These are phyloP conservation scores for Yamadazyma triangularis DNA, from an alignment of 1,139 yeast species.

Conservation along the genomic window DNA sequence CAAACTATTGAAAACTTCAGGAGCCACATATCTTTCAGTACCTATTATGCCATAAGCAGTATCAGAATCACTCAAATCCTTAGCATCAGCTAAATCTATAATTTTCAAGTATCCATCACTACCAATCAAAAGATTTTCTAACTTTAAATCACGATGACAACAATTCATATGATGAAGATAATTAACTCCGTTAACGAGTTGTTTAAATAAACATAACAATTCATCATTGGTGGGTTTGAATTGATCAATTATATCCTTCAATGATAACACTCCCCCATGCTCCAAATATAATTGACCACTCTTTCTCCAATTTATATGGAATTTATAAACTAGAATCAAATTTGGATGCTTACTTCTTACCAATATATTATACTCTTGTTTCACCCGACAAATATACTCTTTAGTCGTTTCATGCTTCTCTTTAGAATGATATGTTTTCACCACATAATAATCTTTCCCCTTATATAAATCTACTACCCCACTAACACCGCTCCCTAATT, in stretches of 20 bases:
- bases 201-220: slow-evolving; percentile 30
- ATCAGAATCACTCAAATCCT: slow-evolving; percentile 3
- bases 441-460: slow-evolving; percentile 22
- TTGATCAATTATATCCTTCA: slow-evolving; percentile 13
- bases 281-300: slow-evolving; percentile 25
- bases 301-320: slow-evolving; percentile 12
- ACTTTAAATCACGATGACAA: slow-evolving; percentile 42
- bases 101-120: slow-evolving; percentile 24
- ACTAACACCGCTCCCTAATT: slow-evolving; percentile 30
- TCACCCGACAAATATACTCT: slow-evolving; percentile 33
- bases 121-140: slow-evolving; percentile 33
- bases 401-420: slow-evolving; percentile 32
- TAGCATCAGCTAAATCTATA: slow-evolving; percentile 32
- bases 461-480: slow-evolving; percentile 36
- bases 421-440: slow-evolving; percentile 33
- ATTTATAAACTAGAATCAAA: slow-evolving; percentile 26
- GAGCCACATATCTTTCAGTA: slow-evolving; percentile 41
- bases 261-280: slow-evolving; percentile 24
- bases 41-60: slow-evolving; percentile 37
- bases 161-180: slow-evolving; percentile 28
- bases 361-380: slow-evolving; percentile 33
- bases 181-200: slow-evolving; percentile 24
- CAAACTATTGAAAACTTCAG: slow-evolving; percentile 37
- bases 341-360: slow-evolving; percentile 27
- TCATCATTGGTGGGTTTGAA: slow-evolving; percentile 11